Base-by-base conservation (phyloP, 768 basidiomycete species). In the Auricularia sp. region DNA sequence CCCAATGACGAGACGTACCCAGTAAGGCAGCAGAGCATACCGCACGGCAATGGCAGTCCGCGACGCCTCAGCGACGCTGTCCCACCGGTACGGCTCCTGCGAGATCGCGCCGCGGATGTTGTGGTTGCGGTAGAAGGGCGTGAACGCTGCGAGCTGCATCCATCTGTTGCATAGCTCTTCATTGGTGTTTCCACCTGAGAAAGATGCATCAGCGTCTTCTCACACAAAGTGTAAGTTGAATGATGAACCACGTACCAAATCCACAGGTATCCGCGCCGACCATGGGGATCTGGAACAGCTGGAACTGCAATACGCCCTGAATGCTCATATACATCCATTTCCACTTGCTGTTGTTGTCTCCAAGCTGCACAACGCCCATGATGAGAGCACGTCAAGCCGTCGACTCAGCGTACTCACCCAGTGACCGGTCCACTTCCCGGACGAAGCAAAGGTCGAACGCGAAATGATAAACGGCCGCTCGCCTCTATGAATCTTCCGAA, bases 141-240 rank as follows among this genome's bases (percentile, higher is more conserved):
- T 81, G 72, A 92, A 92, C 1, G 90, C 90, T 3, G 87, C 80
- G n/a, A 91, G 80, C 72, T 87, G 85, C 89, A 90, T 91, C 91
- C 91, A 93, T 18, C 91, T 82, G 66, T 85, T 86, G 74, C 88
- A 89, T 10, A 93, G 79, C 71, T 91, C 89, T 72, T 92, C 90
- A 68, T 90, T 83, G 7, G 86, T 85, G 72, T 91, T 90, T 2
- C 77, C 83, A 66, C 43, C 72, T 78, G 65, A 71, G 72, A 60
- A 42, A 5, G 5, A 54, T 65, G 64, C 61, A 39, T 67, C 67
- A 10, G 44, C 63, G 23, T 35, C 29, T 29, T 29, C 29, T 29
- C 29, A 29, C 29, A 29, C 0, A 29, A 29, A 29, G 29, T 29
- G 29, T 29, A 29, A 29, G 29, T 21, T 1, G 47, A 18, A 12